Percentiles rank a stretch among this genome's conserved stretches.
These are phyloP conservation scores for Clavispora asparagi DNA, from an alignment of 805 yeast species.

Conservation along the genomic window DNA sequence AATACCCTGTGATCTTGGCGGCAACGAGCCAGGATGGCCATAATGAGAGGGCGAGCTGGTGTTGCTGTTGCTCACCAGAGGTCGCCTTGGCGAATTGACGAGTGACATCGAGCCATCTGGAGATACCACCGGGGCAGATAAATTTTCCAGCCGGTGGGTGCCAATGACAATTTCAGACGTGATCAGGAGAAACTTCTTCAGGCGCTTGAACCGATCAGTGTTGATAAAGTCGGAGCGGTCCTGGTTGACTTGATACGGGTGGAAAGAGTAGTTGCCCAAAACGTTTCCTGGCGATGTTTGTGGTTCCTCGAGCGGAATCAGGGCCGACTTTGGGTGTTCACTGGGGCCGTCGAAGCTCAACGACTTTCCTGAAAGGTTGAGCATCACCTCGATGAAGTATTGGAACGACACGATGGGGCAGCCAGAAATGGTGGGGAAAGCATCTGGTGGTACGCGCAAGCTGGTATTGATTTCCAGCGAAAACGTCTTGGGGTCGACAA, in stretches of 20 bases:
- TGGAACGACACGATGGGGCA: constrained; percentile 73
- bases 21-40: not conserved
- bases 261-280: constrained; percentile 18
- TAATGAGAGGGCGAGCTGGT: not conserved
- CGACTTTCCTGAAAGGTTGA: constrained; percentile 68
- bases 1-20: not conserved
- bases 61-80: not conserved
- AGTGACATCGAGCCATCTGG: not conserved
- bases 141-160: constrained; percentile 50
- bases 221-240: constrained; percentile 51
- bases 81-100: not conserved
- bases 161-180: constrained; percentile 80
- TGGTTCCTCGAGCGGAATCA: constrained; percentile 6
- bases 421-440: constrained; percentile 77
- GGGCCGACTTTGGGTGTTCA: constrained; percentile 12
- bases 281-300: not conserved
- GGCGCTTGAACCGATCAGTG: constrained; percentile 72
- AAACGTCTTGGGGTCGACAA: constrained; percentile 63
- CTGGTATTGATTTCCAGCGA: constrained; percentile 55
- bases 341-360: constrained; percentile 21
- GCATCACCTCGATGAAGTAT: constrained; percentile 76
- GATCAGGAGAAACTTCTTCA: constrained; percentile 74
- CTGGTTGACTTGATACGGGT: constrained; percentile 16
- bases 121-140: not conserved
- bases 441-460: constrained; percentile 73